Evolutionary conservation across 805 yeast genomes (phyloP).

Genomic region (Suhomyces emberorum): DNA sequence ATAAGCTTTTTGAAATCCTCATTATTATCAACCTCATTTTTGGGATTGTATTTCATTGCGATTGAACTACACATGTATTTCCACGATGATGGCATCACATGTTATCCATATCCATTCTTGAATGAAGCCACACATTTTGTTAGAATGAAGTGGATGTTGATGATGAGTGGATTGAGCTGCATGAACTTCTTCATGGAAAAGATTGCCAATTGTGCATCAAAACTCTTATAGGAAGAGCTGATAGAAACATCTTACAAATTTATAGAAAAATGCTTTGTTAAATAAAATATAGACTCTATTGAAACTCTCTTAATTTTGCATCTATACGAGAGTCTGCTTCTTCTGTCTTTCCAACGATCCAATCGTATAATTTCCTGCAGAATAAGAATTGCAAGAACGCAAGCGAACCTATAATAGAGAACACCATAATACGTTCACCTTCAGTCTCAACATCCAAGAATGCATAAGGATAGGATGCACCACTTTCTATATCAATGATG

Average conservation of each 20-base stretch:
- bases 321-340: slow-evolving; percentile 7
- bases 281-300: too few relatives aligned
- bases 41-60: slow-evolving; percentile 14
- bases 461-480: slow-evolving; percentile 63
- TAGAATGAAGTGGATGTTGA: slow-evolving; percentile 11
- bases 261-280: too few relatives aligned
- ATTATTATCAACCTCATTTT: slow-evolving; percentile 1
- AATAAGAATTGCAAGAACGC: slow-evolving; percentile 31
- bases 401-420: slow-evolving; percentile 39
- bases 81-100: slow-evolving; percentile 5
- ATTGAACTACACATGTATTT: slow-evolving; percentile 11
- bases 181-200: slow-evolving; percentile 5
- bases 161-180: slow-evolving; percentile 3
- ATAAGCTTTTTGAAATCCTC: slow-evolving; percentile 2
- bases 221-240: too few relatives aligned
- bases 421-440: slow-evolving; percentile 44
- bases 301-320: too few relatives aligned
- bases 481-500: slow-evolving; percentile 44
- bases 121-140: slow-evolving; percentile 1
- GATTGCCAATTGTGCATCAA: neutral
- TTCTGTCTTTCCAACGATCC: slow-evolving; percentile 8
- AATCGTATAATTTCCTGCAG: slow-evolving; percentile 24
- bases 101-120: slow-evolving; percentile 20
- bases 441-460: slow-evolving; percentile 54
- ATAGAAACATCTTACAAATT: too few relatives aligned